A percentile compares a stretch with the other conserved stretches of the same genome.
Conservation (phyloP, 108 stramenopile genomes). For the Epipyxis sp. region DNA sequence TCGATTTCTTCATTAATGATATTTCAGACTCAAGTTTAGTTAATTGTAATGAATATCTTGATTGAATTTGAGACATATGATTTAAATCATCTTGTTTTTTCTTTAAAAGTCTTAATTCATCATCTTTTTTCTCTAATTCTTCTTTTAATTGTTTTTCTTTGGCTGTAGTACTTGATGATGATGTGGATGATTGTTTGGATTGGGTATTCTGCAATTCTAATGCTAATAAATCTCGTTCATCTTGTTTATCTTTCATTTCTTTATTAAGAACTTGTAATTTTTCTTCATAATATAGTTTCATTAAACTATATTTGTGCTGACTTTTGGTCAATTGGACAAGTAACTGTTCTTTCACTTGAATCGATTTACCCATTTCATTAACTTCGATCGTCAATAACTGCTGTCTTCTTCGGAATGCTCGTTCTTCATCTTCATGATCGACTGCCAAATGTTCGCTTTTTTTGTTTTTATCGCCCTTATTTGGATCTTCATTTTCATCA, state of each 20-base stretch:
- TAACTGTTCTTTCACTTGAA: constrained; percentile 25
- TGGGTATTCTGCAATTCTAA: background rate
- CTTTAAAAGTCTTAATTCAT: background rate
- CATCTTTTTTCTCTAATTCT: background rate
- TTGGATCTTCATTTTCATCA: background rate
- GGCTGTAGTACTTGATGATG: background rate
- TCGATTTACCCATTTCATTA: constrained; percentile 25
- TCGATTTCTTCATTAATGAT: constrained; percentile 13
- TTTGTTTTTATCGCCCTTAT: background rate
- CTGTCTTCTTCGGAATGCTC: background rate
- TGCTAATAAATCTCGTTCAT: background rate
- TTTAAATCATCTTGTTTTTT: constrained; percentile 13
- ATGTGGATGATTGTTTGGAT: background rate
- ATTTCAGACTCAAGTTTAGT: constrained; percentile 22
- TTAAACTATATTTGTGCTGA: constrained; percentile 4
- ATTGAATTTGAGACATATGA: background rate
- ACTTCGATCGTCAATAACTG: constrained; percentile 6
- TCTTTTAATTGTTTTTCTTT: background rate
- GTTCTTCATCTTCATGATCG: background rate
- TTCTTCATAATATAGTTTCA: constrained; percentile 29
- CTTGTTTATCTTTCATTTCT: constrained; percentile 22
- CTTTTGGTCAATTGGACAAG: background rate
- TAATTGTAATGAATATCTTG: background rate
- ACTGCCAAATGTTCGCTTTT: background rate
- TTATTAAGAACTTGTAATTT: background rate